Percentiles rank a stretch among this genome's conserved stretches.
Conservation (phyloP, 2,329 filamentous ascomycete genomes). For the Aspergillus latus region DNA sequence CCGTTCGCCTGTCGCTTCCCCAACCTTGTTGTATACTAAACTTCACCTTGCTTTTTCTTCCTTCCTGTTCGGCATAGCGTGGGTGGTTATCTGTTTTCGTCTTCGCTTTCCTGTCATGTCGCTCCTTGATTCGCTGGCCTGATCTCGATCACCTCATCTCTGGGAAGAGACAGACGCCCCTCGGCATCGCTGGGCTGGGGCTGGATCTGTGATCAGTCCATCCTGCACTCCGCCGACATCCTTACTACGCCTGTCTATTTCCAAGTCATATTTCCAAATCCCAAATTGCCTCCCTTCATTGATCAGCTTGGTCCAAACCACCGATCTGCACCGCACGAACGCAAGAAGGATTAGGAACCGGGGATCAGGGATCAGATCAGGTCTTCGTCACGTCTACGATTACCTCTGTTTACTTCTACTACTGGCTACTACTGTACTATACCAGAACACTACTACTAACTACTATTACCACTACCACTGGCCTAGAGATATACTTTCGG, state of each 20-base stretch:
- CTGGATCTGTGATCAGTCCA: conserved; percentile 2
- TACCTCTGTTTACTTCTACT: not conserved
- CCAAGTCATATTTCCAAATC: not conserved
- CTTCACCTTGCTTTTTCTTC: conserved; percentile 10
- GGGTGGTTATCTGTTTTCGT: conserved; percentile 21
- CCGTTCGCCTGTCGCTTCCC: conserved; percentile 4
- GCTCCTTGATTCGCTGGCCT: conserved; percentile 18
- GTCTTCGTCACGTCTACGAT: not conserved
- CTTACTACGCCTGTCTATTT: conserved; percentile 1
- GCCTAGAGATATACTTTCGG: conserved; percentile 10
- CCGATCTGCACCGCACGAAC: not conserved
- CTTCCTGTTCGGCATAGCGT: conserved; percentile 34
- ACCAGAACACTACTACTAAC: not conserved
- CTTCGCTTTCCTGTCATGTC: conserved; percentile 18
- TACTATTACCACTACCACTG: not conserved
- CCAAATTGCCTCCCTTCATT: not conserved
- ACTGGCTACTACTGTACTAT: conserved; percentile 4
- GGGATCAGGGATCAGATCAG: not conserved
- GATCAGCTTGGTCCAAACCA: not conserved
- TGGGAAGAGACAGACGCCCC: conserved; percentile 1
- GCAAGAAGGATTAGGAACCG: not conserved
- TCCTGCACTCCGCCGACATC: not conserved
- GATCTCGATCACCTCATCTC: conserved; percentile 8
- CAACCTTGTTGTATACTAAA: conserved; percentile 15
- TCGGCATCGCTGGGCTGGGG: conserved; percentile 5